Base-by-base conservation (phyloP, 345 rosid genomes). In the Psidium guajava region DNA sequence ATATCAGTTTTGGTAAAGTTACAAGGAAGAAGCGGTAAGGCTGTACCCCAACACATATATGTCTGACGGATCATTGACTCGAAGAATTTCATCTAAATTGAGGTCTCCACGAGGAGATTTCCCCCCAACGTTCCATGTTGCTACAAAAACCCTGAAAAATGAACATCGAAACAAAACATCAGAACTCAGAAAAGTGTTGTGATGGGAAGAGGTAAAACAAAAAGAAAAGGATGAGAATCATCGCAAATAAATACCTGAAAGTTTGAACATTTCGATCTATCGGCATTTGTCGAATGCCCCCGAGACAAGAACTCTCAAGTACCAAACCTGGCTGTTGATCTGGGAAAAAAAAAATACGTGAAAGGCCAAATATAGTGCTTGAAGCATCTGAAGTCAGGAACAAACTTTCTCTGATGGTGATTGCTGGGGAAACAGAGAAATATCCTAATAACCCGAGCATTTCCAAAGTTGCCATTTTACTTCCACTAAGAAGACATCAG, bases 121-220 rank as follows among this genome's bases (percentile, higher is more conserved):
- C 50, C 99, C 99, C 84, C 98, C 99, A 3, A 92, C 98, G 87
- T 97, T 97, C 99, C 99, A 97, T 86, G 99, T 97, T 3, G 96
- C 96, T n/a, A 97, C 98, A 82, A 93, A 97, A 87, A 93, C 94
- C 86, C 99, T 96, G 74, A 61, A 54, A 36, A 73, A 24, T 25
- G 56, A 91, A 83, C 82, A 55, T 47, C 54, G 57, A 51, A 73
- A 56, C 80, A 81, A 75, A 44, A 11, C 47, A 81, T 36, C 74
- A 24, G 28, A 58, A 13, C 16, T n/a, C 3, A 82, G 59, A 86
- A 58, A 36, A 36, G 15, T 42, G 8, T 74, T 25, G 12, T 51
- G 54, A 81, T 27, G 54, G 54, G 36, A 51, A 44, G 57, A 82
- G 11, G 58, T 51, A 20, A 54, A 27, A 51, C 61, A 16, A 84